A percentile compares a stretch with the other conserved stretches of the same genome.
Evolutionary conservation across 2,329 filamentous ascomycete genomes (phyloP).

Genomic region (Apiospora aurea): DNA sequence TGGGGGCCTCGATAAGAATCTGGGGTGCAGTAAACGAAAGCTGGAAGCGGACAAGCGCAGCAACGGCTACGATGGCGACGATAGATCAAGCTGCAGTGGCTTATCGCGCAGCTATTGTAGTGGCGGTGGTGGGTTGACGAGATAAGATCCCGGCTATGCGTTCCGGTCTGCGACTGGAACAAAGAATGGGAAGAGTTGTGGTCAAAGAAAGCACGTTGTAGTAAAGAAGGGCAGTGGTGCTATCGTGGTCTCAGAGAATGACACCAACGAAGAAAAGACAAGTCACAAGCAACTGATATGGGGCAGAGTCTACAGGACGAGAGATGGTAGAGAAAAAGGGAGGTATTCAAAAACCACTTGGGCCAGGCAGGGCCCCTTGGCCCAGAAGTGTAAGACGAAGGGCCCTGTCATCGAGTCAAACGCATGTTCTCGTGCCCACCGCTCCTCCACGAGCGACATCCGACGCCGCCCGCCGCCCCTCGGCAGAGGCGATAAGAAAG

Average conservation of each 20-base stretch:
- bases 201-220: neutral
- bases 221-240: constrained; percentile 9
- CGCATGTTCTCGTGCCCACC: constrained; percentile 7
- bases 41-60: constrained; percentile 7
- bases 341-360: neutral
- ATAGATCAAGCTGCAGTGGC: neutral
- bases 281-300: neutral
- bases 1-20: constrained; percentile 11
- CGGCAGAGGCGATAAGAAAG: constrained; percentile 12
- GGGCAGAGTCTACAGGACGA: neutral
- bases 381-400: constrained; percentile 4
- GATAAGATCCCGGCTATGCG: neutral
- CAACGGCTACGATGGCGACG: constrained; percentile 1
- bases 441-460: constrained; percentile 9
- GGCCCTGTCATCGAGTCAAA: neutral
- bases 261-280: neutral
- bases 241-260: constrained; percentile 6
- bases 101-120: constrained; percentile 2
- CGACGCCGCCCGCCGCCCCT: constrained; percentile 11
- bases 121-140: neutral
- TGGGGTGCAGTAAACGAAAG: neutral
- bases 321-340: neutral
- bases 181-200: neutral
- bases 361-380: neutral
- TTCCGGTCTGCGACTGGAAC: neutral